Evolutionary conservation across 345 rosid genomes (phyloP), one percentile per base, ranked within the genome.

Genomic region (Noccaea caerulescens): DNA sequence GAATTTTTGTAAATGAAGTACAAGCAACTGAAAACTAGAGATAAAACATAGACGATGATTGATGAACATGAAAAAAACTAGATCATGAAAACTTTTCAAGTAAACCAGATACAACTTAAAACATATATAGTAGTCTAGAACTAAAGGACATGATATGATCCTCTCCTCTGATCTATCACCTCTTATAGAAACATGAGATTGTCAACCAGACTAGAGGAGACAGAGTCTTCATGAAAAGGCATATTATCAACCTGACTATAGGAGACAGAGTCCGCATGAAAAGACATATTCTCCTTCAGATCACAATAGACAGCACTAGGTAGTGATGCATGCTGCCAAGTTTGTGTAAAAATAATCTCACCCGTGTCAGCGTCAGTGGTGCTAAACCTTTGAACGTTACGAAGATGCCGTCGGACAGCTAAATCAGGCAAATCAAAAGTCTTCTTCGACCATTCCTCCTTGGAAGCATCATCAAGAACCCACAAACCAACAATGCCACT

Each of bases 1-100:
- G 39, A 37, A 27, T 27, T 27, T 27, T 27, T 27, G 30, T 27
- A 27, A 27, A 27, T 27, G 30, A 37, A 37, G 9, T 37, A 89
- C 23, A 58, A 63, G 34, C 53, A 83, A 69, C 81, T 89, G 56
- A 84, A 93, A 63, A 84, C 75, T 7, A 76, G 65, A 62, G 11
- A 60, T 42, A 25, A 41, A 42, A 25, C 50, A 41, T 60, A 4
- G 13, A 61, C 9, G 52, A 30, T 44, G 13, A 16, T 16, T 3
- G 18, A 33, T 54, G 49, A 34, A 10, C 14, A 27, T 27, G 27
- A 23, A 23, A 23, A 25, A 25, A 25, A 25, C 30, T 25, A 10
- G 14, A 10, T 46, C 32, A 49, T 3, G 57, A 37, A 8, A 37
- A 37, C 41, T 37, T 37, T 11, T 37, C 41, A 37, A 37, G 10